phyloP scores from a whole-genome alignment of 331 rosid species.

The Stylosanthes scabra region DNA sequence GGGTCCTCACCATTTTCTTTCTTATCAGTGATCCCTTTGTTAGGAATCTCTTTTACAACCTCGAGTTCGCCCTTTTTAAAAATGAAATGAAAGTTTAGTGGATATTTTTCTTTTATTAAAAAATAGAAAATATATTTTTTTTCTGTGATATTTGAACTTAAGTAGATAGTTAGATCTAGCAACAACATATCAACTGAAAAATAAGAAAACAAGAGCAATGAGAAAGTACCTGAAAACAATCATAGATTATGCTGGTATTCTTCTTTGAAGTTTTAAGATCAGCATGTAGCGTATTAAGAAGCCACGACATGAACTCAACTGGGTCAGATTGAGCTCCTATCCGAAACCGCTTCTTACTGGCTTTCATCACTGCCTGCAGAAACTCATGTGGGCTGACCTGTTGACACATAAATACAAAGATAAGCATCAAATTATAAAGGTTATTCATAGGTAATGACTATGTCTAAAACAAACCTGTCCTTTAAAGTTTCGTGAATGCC shows the following conservation, averaged over 20 bases:
- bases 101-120: conserved; percentile 5
- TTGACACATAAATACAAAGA: conserved; percentile 33
- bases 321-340: conserved; percentile 96
- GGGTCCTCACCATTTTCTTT: conserved; percentile 60
- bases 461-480: conserved; percentile 64
- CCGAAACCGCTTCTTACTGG: conserved; percentile 90
- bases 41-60: conserved; percentile 89
- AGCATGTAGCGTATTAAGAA: conserved; percentile 85
- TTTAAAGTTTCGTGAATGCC: conserved; percentile 96
- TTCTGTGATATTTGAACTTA: background rate
- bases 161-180: conserved; percentile 31
- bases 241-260: conserved; percentile 80
- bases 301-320: conserved; percentile 97
- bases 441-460: conserved; percentile 3
- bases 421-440: conserved; percentile 26
- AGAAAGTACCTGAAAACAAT: conserved; percentile 85
- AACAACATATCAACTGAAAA: conserved; percentile 25
- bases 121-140: too few relatives aligned
- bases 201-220: conserved; percentile 15
- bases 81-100: conserved; percentile 16
- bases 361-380: conserved; percentile 98
- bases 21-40: conserved; percentile 59
- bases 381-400: conserved; percentile 98
- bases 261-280: conserved; percentile 83
- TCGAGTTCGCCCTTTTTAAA: conserved; percentile 85